Evolutionary conservation across 441 rosid genomes (phyloP).

Genomic region (Macaranga tanarius): DNA sequence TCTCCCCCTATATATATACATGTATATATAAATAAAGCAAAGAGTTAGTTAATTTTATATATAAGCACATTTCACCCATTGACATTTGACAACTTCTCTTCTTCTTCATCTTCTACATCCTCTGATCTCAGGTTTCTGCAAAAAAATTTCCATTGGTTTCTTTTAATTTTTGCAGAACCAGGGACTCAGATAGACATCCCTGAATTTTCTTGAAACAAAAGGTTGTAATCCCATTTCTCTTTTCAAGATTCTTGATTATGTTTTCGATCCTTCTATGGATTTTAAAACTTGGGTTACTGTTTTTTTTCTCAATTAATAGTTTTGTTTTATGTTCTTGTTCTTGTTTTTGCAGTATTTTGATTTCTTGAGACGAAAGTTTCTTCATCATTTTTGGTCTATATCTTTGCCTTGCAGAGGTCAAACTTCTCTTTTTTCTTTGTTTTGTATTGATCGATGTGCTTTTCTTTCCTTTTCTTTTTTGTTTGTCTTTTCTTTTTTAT

Average conservation of each 20-base stretch:
- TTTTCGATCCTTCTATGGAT: neutral
- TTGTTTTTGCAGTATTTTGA: constrained; percentile 1
- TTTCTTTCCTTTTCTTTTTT: neutral
- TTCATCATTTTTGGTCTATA: neutral
- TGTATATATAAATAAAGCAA: neutral
- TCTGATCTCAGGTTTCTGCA: constrained; percentile 25
- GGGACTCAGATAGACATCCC: constrained; percentile 11
- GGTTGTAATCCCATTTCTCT: constrained; percentile 19
- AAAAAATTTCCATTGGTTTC: neutral
- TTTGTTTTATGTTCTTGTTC: too few relatives aligned
- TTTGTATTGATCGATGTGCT: neutral
- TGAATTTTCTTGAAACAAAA: constrained; percentile 6
- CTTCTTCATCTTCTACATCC: constrained; percentile 12
- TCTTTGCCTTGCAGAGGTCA: neutral
- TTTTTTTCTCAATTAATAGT: neutral
- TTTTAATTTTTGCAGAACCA: constrained; percentile 23
- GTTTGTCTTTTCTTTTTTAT: neutral
- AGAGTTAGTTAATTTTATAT: neutral
- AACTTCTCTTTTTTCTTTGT: neutral
- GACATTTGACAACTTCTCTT: constrained; percentile 2
- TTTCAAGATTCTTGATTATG: constrained; percentile 26
- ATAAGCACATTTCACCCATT: too few relatives aligned
- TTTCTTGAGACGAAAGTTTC: constrained; percentile 1
- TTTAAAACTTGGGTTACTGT: neutral
- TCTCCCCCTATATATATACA: neutral